Evolutionary conservation across 2,329 filamentous ascomycete species (phyloP), one percentile per base, ranked within the genome.

Genomic region (Zymoseptoria ardabiliae): DNA sequence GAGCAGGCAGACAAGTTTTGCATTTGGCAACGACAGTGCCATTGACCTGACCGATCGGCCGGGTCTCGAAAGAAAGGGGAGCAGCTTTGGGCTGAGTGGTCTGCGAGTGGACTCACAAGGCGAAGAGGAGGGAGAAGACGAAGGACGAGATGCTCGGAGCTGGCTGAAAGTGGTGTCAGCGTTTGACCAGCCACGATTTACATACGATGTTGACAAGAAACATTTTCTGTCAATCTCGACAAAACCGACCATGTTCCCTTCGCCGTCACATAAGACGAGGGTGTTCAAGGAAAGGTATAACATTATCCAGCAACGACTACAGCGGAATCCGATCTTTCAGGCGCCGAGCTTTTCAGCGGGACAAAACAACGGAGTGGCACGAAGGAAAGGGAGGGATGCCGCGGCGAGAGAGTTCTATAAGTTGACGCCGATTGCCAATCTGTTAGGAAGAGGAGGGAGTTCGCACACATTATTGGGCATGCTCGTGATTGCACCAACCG

Each of bases 301-400:
- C 68, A 83, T 97, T 57, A 88, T 97, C 55, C 89, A 97, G 72
- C 93, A 97, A 73, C 87, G 94, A 19, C 83, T 97, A 19, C 82
- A 97, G 49, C 87, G 94, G 54, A 97, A 97, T 71, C 91, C 97
- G 74, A 87, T 90, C 20, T 99, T 99, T 68, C 92, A 97, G 72
- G 85, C 85, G 20, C 91, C 91, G 1, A 81, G 88, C 20, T 85
- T 96, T 58, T 84, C 87, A 7, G 81, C 82, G 1, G 57, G 59
- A 21, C 53, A 58, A 19, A 49, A 81, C 81, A 53, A 73, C 77
- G 55, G 75, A 76, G 17, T 71, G 71, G n/a, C 62, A 19, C 57
- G 56, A 22, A 57, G 58, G 49, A 49, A 59, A 55, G 53, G 77
- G 79, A 21, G 55, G 55, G 30, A 78, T 81, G 1, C 74, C 86